Conservation (phyloP, 2,329 filamentous ascomycete genomes). For the Clonostachys byssicola region DNA sequence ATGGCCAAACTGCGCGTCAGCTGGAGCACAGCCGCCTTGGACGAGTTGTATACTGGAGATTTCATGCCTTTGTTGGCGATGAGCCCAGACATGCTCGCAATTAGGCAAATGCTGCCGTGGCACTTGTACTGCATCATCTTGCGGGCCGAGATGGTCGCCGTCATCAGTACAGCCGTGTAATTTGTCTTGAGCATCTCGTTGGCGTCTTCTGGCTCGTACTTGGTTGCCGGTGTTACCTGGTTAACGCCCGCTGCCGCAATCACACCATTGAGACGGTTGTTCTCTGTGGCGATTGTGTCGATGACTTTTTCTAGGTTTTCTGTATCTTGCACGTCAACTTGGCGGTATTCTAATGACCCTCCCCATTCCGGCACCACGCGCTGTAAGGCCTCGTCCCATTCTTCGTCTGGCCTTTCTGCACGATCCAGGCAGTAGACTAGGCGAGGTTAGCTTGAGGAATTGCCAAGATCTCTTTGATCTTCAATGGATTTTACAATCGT, state of each 20-base stretch:
- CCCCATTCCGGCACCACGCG: slow-evolving; percentile 60
- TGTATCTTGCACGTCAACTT: slow-evolving; percentile 64
- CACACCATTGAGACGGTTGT: slow-evolving; percentile 62
- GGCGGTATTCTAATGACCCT: slow-evolving; percentile 61
- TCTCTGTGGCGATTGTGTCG: slow-evolving; percentile 52
- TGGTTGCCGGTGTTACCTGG: slow-evolving; percentile 63
- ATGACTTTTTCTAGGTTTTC: slow-evolving; percentile 53
- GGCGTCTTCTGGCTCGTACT: slow-evolving; percentile 55
- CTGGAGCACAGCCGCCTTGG: slow-evolving; percentile 62
- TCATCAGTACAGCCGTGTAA: slow-evolving; percentile 65
- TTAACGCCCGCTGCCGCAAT: slow-evolving; percentile 68
- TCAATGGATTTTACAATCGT: too few species aligned
- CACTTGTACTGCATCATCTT: slow-evolving; percentile 51
- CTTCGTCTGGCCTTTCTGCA: slow-evolving; percentile 40
- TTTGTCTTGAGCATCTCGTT: slow-evolving; percentile 67
- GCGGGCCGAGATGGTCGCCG: slow-evolving; percentile 65
- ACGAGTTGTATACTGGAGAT: slow-evolving; percentile 64
- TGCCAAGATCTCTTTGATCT: background rate
- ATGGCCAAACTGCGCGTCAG: slow-evolving; percentile 57
- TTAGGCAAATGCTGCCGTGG: slow-evolving; percentile 50
- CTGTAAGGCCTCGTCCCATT: slow-evolving; percentile 57
- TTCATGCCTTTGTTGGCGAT: slow-evolving; percentile 55
- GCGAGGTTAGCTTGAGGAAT: background rate
- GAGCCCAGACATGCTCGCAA: slow-evolving; percentile 51
- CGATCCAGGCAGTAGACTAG: slow-evolving; percentile 55